phyloP scores from a whole-genome alignment of 2,329 filamentous ascomycete species.

The Pseudogymnoascus verrucosus region DNA sequence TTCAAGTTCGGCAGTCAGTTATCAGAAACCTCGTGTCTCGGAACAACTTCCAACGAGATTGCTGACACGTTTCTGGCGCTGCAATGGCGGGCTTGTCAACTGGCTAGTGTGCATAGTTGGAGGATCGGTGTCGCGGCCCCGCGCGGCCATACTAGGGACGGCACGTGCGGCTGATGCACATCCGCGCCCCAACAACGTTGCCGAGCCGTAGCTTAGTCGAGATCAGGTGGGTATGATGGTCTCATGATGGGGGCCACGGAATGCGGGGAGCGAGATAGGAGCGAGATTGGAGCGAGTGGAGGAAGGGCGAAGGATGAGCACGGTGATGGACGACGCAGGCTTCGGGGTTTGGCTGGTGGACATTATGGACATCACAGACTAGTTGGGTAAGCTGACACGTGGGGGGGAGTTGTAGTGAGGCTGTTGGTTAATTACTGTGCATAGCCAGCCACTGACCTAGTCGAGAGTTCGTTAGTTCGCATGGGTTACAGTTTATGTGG shows the following conservation, averaged over 20 bases:
- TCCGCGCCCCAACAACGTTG: not conserved
- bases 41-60: not conserved
- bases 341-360: not conserved
- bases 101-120: not conserved
- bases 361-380: not conserved
- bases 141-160: not conserved
- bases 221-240: not conserved
- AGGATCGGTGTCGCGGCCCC: not conserved
- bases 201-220: not conserved
- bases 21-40: not conserved
- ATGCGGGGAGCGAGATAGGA: not conserved
- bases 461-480: not conserved
- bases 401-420: not conserved
- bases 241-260: not conserved
- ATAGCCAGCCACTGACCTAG: constrained; percentile 2
- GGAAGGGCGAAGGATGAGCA: not conserved
- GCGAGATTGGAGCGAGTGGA: not conserved
- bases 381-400: constrained; percentile 1
- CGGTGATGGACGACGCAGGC: not conserved
- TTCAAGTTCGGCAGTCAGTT: not conserved
- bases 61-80: not conserved
- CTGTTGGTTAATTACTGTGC: not conserved
- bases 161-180: constrained; percentile 1
- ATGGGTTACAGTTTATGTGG: constrained; percentile 3
- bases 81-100: not conserved